Evolutionary conservation across 1,284 basidiomycete species (phyloP).

Genomic region (Apiotrichum brassicae): DNA sequence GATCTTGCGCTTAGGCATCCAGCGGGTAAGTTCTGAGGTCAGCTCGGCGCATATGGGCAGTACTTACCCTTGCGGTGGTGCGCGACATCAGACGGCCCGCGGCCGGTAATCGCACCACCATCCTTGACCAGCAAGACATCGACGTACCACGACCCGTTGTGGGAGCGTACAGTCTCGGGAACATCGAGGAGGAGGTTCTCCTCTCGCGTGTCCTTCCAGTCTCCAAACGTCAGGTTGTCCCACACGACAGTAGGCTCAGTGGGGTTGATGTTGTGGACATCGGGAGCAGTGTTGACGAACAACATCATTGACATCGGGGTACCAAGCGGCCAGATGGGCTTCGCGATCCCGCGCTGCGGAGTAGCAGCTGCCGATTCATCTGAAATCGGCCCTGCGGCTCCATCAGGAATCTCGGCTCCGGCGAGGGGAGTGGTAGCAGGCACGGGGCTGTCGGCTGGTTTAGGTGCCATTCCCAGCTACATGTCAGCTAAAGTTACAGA

Average conservation of each 20-base stretch:
- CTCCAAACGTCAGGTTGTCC: conserved; percentile 74
- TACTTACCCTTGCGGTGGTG: conserved; percentile 70
- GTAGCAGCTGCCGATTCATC: conserved; percentile 6
- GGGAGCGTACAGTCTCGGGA: conserved; percentile 65
- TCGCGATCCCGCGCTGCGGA: conserved; percentile 12
- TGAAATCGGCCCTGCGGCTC: conserved; percentile 1
- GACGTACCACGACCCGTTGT: conserved; percentile 69
- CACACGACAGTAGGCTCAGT: conserved; percentile 49
- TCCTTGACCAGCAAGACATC: conserved; percentile 72
- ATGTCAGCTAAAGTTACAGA: no score
- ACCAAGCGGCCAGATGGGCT: conserved; percentile 45
- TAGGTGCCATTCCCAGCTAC: conserved; percentile 9
- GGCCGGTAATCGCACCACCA: conserved; percentile 51
- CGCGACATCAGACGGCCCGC: conserved; percentile 61
- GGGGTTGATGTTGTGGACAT: conserved; percentile 49
- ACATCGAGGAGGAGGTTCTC: conserved; percentile 64
- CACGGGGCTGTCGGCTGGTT: conserved; percentile 15
- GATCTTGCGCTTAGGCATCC: conserved; percentile 63
- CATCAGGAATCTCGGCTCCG: not conserved
- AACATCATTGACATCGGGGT: conserved; percentile 59
- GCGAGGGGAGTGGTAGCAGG: not conserved
- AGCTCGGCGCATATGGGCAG: conserved; percentile 11
- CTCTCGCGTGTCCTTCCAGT: conserved; percentile 64
- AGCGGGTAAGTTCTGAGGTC: conserved; percentile 69
- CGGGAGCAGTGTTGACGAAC: conserved; percentile 54